These are phyloP conservation scores for Fusarium domesticum DNA, from an alignment of 2,329 filamentous ascomycete species.

Conservation along the genomic window DNA sequence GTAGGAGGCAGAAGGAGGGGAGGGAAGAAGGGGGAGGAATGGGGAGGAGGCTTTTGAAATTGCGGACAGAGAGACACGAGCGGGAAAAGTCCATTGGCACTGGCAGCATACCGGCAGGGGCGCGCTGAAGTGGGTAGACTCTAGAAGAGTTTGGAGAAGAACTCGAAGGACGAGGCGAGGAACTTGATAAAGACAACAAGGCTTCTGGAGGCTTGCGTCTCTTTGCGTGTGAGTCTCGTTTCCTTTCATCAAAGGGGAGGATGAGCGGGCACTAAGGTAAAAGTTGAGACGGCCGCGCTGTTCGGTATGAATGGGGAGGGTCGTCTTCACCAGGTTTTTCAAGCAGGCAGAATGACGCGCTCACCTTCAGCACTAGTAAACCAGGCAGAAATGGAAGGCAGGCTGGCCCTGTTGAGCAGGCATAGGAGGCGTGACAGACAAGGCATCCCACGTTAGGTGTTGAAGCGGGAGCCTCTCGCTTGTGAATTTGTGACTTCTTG, in stretches of 20 bases:
- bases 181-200: constrained; percentile 10
- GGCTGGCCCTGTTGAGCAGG: constrained; percentile 7
- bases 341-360: constrained; percentile 29
- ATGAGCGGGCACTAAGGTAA: constrained; percentile 21
- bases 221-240: background rate
- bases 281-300: constrained; percentile 16
- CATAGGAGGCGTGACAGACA: background rate
- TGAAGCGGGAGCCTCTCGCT: background rate
- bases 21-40: constrained; percentile 9
- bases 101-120: constrained; percentile 17
- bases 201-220: constrained; percentile 19
- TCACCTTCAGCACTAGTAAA: constrained; percentile 8
- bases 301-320: constrained; percentile 27
- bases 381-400: constrained; percentile 6
- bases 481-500: background rate
- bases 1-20: constrained; percentile 14
- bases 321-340: constrained; percentile 28
- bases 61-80: constrained; percentile 27
- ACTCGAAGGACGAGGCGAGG: background rate
- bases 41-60: constrained; percentile 25
- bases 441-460: too few species aligned
- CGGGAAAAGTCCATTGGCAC: constrained; percentile 17
- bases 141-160: constrained; percentile 8
- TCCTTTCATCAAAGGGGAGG: constrained; percentile 1
- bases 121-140: constrained; percentile 13